phyloP scores from a whole-genome alignment of 306 rosid species.

The Fragaria vesca region DNA sequence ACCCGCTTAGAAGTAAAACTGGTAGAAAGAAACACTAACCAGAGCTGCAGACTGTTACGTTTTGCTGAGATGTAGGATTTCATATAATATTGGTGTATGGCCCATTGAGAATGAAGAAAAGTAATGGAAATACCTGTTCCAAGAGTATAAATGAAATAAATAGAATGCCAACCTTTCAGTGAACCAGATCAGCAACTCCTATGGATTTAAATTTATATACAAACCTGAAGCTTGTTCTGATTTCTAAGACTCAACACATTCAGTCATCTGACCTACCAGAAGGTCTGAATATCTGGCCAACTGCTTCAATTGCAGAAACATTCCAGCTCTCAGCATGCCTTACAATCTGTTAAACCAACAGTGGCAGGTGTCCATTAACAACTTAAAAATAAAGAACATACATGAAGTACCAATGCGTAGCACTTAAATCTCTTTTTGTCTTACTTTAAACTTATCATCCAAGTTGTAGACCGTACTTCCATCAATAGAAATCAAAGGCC shows the following conservation, averaged over 20 bases:
- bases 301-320: conserved; percentile 81
- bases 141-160: neutral
- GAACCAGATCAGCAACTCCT: conserved; percentile 5
- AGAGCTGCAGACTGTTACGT: neutral
- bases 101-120: neutral
- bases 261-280: conserved; percentile 23
- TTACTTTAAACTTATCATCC: conserved; percentile 38
- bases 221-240: neutral
- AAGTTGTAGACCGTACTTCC: conserved; percentile 78
- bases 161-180: neutral
- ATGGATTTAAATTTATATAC: neutral
- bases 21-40: neutral
- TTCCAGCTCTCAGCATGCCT: conserved; percentile 89
- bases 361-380: conserved; percentile 17
- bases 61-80: conserved; percentile 3
- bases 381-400: neutral
- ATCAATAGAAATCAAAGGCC: conserved; percentile 68
- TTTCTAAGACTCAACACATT: neutral
- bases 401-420: neutral
- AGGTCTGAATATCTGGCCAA: conserved; percentile 73
- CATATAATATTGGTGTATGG: conserved; percentile 1
- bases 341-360: conserved; percentile 53
- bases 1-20: neutral
- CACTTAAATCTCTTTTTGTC: conserved; percentile 2
- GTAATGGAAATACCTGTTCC: neutral